Evolutionary conservation across 2,329 filamentous ascomycete species (phyloP), one percentile per base, ranked within the genome.

Genomic region (Lasiodiplodia citricola): DNA sequence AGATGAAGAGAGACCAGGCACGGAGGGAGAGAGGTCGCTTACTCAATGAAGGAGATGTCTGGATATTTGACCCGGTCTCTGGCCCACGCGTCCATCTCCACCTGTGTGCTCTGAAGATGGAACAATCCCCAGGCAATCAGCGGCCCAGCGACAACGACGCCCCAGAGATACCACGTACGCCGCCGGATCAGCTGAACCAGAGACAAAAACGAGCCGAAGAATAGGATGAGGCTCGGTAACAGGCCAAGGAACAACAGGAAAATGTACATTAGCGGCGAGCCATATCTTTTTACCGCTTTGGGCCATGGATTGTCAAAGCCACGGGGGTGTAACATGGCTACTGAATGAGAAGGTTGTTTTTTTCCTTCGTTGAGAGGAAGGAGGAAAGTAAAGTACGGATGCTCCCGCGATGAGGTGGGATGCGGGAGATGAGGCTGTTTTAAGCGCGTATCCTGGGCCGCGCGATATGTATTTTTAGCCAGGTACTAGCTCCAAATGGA

Each of bases 351-450:
- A 14, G 38, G 38, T 18, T 41, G 38, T 5, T 41, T 41, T 14
- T 41, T 11, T n/a, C 21, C 35, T 35, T 14, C 31, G 21, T 25
- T 55, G 6, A 7, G 52, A 28, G 35, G 14, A 25, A 18, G 52
- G 11, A 55, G 52, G 6, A 37, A 31, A 35, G 8, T 35, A 35
- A 31, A 21, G 31, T 13, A n/a, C n/a, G 18, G 31, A 38, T 47
- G 44, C 7, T 21, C 44, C 44, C n/a, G 44, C 44, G 18, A 47
- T n/a, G 41, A 18, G 41, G 14, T 2, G 25, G 14, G 14, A 10
- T 16, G 6, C 35, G 54, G 55, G 31, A 38, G 21, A 57, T 57
- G 55, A 41, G 11, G 55, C 25, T 57, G 55, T 57, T 57, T 57
- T 57, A 57, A 57, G n/a, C 44, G 44, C 44, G 55, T 8, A 41